A percentile compares a stretch with the other conserved stretches of the same genome.
Conservation (phyloP, 805 yeast genomes). For the Wickerhamomyces silvicola region DNA sequence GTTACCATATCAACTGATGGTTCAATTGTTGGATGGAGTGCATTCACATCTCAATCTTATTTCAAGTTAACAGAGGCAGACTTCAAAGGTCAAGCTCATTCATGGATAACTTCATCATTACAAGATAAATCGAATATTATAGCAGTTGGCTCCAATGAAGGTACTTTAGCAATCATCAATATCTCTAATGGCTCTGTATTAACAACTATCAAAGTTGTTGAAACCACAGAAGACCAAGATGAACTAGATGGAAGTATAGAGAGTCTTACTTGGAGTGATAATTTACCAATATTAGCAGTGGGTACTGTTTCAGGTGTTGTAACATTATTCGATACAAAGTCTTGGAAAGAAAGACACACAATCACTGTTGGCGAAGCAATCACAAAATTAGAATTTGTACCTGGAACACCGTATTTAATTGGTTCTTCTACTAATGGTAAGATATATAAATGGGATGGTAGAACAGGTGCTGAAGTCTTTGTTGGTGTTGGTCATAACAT, state of each 20-base stretch:
- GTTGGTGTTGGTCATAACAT: constrained; percentile 87
- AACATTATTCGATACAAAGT: constrained; percentile 71
- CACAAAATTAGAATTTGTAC: constrained; percentile 67
- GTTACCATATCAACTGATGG: constrained; percentile 84
- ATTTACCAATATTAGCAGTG: constrained; percentile 62
- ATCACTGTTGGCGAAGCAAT: constrained; percentile 73
- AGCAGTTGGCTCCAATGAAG: constrained; percentile 87
- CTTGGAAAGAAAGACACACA: constrained; percentile 80
- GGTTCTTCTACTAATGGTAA: constrained; percentile 82
- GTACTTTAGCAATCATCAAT: constrained; percentile 74
- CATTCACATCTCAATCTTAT: constrained; percentile 64
- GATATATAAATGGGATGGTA: constrained; percentile 80
- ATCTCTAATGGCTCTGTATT: constrained; percentile 67
- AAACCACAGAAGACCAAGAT: constrained; percentile 47
- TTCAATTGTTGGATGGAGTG: constrained; percentile 82
- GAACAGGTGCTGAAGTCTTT: constrained; percentile 74
- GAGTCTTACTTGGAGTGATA: constrained; percentile 74
- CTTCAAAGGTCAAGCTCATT: constrained; percentile 69
- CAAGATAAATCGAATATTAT: constrained; percentile 44
- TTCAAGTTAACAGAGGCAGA: constrained; percentile 62
- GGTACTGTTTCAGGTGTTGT: constrained; percentile 89
- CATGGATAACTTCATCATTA: constrained; percentile 75
- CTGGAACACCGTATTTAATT: constrained; percentile 49
- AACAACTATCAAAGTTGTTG: constrained; percentile 58
- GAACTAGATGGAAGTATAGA: constrained; percentile 67